A percentile compares a stretch with the other conserved stretches of the same genome.
Conservation (phyloP, 306 rosid species). For the Carpinus viminea region DNA sequence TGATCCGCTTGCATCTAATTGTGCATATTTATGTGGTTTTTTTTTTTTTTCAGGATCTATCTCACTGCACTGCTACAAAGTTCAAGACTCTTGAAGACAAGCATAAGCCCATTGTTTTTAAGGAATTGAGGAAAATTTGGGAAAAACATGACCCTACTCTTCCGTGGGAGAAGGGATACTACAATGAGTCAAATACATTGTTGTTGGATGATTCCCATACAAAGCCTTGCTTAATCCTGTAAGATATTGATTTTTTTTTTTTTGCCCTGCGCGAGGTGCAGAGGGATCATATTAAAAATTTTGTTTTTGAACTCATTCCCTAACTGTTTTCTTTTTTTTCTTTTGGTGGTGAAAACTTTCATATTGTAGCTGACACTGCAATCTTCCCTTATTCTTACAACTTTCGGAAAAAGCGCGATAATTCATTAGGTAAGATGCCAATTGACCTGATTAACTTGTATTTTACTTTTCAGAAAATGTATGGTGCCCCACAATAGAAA, state of each 20-base stretch:
- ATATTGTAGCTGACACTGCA: slow-evolving; percentile 55
- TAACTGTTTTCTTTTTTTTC: slow-evolving; percentile 16
- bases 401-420: slow-evolving; percentile 43
- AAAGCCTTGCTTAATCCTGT: slow-evolving; percentile 85
- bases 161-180: slow-evolving; percentile 79
- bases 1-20: slow-evolving; percentile 1
- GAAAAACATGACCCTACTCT: slow-evolving; percentile 66
- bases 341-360: slow-evolving; percentile 28
- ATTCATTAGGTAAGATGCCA: slow-evolving; percentile 58
- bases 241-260: slow-evolving; percentile 7
- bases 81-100: slow-evolving; percentile 60
- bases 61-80: slow-evolving; percentile 58
- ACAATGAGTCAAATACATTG: slow-evolving; percentile 65
- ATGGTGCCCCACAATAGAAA: neutral
- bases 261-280: neutral
- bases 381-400: slow-evolving; percentile 60
- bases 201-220: slow-evolving; percentile 92
- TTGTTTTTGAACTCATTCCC: slow-evolving; percentile 3
- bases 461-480: slow-evolving; percentile 5
- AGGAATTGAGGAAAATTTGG: slow-evolving; percentile 83
- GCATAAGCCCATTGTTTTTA: slow-evolving; percentile 64
- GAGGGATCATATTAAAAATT: neutral
- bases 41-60: slow-evolving; percentile 48
- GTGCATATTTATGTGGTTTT: slow-evolving; percentile 2
- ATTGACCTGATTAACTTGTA: slow-evolving; percentile 3